Evolutionary conservation across 2,329 filamentous ascomycete species (phyloP).

Genomic region (Lecanoromycetidae sp.): DNA sequence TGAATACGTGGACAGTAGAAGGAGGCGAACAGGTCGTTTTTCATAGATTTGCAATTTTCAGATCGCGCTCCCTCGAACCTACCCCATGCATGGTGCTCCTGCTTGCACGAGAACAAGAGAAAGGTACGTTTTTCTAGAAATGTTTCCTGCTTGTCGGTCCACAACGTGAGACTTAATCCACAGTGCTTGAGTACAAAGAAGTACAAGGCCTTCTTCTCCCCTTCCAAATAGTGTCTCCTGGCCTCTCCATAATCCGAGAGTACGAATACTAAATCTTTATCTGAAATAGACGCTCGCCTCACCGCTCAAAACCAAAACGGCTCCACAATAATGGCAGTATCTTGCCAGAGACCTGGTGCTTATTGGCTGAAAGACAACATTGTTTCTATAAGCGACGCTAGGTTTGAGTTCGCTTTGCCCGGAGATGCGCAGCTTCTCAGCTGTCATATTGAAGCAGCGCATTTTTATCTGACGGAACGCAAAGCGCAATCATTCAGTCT

Average conservation of each 20-base stretch:
- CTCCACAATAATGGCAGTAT: not conserved
- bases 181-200: no score
- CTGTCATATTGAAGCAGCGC: not conserved
- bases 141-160: no score
- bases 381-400: not conserved
- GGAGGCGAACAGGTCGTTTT: conserved; percentile 9
- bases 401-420: not conserved
- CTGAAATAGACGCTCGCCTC: conserved; percentile 1
- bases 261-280: no score
- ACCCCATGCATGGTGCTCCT: conserved; percentile 8
- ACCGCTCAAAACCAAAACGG: conserved; percentile 6
- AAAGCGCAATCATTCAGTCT: not conserved
- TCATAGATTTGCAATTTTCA: not conserved
- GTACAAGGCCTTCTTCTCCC: no score
- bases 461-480: not conserved
- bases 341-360: not conserved
- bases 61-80: not conserved
- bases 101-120: not conserved
- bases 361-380: not conserved
- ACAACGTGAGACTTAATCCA: no score
- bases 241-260: no score
- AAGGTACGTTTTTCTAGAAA: no score
- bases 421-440: not conserved
- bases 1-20: not conserved
- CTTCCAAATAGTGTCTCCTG: no score